These are phyloP conservation scores for Ormosia emarginata DNA, from an alignment of 306 rosid genomes.

Conservation along the genomic window DNA sequence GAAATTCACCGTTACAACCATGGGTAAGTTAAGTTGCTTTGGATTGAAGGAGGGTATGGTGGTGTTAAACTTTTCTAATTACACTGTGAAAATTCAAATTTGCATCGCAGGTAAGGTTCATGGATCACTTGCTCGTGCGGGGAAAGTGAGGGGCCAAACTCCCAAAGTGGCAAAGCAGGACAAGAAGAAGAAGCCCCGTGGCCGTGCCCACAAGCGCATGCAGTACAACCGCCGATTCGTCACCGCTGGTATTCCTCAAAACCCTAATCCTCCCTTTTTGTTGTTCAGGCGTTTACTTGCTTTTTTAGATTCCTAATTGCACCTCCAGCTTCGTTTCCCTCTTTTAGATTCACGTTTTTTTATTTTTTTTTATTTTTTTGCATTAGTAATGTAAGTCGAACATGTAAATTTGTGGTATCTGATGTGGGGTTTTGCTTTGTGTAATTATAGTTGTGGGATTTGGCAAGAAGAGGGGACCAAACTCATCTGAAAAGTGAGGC, in stretches of 20 bases:
- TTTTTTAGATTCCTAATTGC: background rate
- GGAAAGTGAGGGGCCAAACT: slow-evolving; percentile 41
- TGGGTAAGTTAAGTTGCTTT: background rate
- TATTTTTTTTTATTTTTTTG: background rate
- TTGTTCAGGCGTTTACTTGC: no score
- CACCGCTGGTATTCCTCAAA: slow-evolving; percentile 27
- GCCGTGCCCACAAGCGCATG: slow-evolving; percentile 46
- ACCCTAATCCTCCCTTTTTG: slow-evolving; percentile 2
- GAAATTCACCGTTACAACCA: background rate
- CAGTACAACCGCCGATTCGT: slow-evolving; percentile 43
- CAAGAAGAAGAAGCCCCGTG: slow-evolving; percentile 44
- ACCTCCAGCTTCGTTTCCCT: background rate
- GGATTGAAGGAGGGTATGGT: background rate
- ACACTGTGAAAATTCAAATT: no score
- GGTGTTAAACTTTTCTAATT: background rate
- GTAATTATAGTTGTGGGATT: slow-evolving; percentile 30
- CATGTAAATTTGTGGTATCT: background rate
- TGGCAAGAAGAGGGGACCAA: slow-evolving; percentile 45
- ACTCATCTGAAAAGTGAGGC: slow-evolving; percentile 38
- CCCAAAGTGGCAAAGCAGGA: slow-evolving; percentile 40
- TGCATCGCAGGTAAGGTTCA: slow-evolving; percentile 32
- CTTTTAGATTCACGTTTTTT: background rate
- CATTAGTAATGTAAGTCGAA: background rate
- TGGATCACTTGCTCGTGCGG: slow-evolving; percentile 41
- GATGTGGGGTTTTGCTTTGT: background rate